Conservation (phyloP, 2,329 filamentous ascomycete genomes). For the Dryadomyces quercivorus region DNA sequence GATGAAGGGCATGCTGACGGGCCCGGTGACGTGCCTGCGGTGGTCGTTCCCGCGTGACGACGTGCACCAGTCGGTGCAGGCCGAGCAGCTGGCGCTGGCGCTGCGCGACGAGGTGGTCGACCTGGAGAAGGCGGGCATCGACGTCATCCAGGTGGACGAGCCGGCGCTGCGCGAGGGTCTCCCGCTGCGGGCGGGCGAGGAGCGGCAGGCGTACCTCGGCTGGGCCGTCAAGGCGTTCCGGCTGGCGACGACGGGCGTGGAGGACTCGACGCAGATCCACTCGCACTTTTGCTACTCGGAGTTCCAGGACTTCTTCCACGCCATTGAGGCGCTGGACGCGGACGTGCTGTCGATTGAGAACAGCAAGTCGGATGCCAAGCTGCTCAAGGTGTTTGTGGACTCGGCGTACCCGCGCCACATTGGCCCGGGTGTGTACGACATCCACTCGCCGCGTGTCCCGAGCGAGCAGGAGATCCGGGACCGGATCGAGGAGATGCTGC, state of each 20-base stretch:
- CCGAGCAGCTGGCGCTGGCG: constrained; percentile 94
- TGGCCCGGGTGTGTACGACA: constrained; percentile 98
- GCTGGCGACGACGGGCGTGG: constrained; percentile 82
- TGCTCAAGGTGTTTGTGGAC: constrained; percentile 96
- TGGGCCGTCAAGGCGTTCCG: constrained; percentile 99
- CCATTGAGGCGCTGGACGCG: constrained; percentile 93
- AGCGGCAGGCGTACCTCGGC: constrained; percentile 91
- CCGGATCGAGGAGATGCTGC: constrained; percentile 94
- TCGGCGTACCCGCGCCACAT: constrained; percentile 97
- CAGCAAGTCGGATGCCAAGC: constrained; percentile 99
- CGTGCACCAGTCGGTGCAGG: constrained; percentile 97
- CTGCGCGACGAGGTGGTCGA: constrained; percentile 98
- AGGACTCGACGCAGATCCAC: constrained; percentile 97
- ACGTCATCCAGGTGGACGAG: constrained; percentile 98
- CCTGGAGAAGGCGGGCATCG: constrained; percentile 91
- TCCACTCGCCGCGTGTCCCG: constrained; percentile 97
- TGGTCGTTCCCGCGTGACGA: constrained; percentile 99
- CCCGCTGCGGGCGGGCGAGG: constrained; percentile 82
- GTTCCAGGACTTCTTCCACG: constrained; percentile 99
- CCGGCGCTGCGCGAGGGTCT: constrained; percentile 98
- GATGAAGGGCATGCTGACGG: constrained; percentile 99
- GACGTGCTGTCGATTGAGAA: constrained; percentile 99
- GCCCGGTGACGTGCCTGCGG: constrained; percentile 94
- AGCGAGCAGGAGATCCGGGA: constrained; percentile 97
- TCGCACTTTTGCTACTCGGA: constrained; percentile 99